These are phyloP conservation scores for Paramyrothecium roridum DNA, from an alignment of 2,329 filamentous ascomycete genomes.

Conservation along the genomic window DNA sequence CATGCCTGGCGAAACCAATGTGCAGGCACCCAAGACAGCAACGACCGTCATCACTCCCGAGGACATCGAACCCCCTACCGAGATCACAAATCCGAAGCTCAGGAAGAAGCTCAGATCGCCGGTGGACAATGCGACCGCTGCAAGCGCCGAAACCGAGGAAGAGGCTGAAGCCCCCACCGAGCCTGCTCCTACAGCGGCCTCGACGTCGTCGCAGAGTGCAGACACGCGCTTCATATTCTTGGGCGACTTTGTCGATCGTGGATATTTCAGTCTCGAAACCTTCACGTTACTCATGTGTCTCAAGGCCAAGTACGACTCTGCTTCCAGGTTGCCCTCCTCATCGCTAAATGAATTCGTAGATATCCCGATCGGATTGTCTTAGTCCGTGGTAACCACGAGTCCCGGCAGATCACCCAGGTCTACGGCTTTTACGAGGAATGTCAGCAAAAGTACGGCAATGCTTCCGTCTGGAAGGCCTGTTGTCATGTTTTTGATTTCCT, in stretches of 20 bases:
- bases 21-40: conserved; percentile 64
- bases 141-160: conserved; percentile 48
- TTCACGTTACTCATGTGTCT: conserved; percentile 96
- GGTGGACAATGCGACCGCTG: conserved; percentile 36
- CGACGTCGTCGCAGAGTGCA: conserved; percentile 40
- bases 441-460: conserved; percentile 96
- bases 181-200: conserved; percentile 30
- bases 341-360: conserved; percentile 42
- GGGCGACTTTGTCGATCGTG: conserved; percentile 96
- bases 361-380: conserved; percentile 95
- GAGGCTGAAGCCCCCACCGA: conserved; percentile 40
- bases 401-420: conserved; percentile 93
- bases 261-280: conserved; percentile 96
- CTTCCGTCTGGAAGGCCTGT: conserved; percentile 99
- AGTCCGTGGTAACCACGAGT: conserved; percentile 97
- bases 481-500: conserved; percentile 99
- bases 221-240: conserved; percentile 58
- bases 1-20: conserved; percentile 82
- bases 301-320: conserved; percentile 60
- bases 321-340: background rate
- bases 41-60: conserved; percentile 81
- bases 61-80: conserved; percentile 85
- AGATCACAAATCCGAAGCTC: conserved; percentile 83
- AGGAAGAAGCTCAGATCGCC: conserved; percentile 72
- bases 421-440: conserved; percentile 99